Base-by-base conservation (phyloP, 1,284 basidiomycete species). In the Cystobasidium slooffiae region DNA sequence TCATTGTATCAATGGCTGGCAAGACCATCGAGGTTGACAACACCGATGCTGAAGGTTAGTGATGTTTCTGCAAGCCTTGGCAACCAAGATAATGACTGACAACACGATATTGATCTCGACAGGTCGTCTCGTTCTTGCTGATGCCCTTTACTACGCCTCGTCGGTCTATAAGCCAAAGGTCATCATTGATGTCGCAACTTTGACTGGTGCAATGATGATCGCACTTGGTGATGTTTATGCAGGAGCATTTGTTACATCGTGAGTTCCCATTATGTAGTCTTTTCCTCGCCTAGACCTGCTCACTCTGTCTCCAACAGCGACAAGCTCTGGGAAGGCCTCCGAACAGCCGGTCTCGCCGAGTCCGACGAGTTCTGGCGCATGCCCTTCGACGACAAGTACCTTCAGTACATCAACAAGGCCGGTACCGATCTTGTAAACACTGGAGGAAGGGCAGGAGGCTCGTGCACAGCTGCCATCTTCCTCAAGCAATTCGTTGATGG, bases 11-110 rank as follows among this genome's bases (percentile, higher is more conserved):
- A 6, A 92, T 92, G 88, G 94, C 93, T 80, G 92, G 93, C 52
- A 92, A 93, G 82, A 89, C 90, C 0, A 87, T 95, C 44, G 91
- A 94, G 81, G 87, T 94, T 49, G 91, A 94, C 83, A 94, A 94
- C 83, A 94, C 92, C 5, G 77, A 76, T 58, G 75, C 75, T 1
- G 75, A 76, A 64, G 75, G 75, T 65, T 22, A 22, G 47, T 16
- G 12, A 43, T 56, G 63, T 66, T 31, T 58, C 72, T 12, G 59
- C 67, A 46, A 66, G 20, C 3, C 16, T n/a, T 39, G 1, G 31
- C 31, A 31, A 31, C 31, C 2, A 31, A 31, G 43, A 31, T 59
- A 20, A 41, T 46, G 66, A 39, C 58, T 61, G 18, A 59, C 39
- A 16, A 2, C 10, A 8, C n/a, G 37, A 12, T 6, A 12, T 6